phyloP scores from a whole-genome alignment of 2,329 filamentous ascomycete species.

The Cercospora sp. region DNA sequence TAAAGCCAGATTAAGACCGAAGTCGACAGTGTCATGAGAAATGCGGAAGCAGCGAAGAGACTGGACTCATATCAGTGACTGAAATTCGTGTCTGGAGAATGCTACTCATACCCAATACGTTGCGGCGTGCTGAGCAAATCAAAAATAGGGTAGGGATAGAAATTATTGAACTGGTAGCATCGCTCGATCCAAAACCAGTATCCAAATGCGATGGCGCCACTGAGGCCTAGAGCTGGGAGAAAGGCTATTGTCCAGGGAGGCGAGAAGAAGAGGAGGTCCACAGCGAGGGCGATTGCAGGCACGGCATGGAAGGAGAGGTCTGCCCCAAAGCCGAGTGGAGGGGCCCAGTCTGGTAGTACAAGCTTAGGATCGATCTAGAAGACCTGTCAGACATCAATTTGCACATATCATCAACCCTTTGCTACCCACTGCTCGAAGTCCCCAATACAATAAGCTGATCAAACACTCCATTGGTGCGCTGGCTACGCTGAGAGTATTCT shows the following conservation, averaged over 20 bases:
- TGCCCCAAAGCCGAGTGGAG: slow-evolving; percentile 48
- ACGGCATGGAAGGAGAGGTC: slow-evolving; percentile 68
- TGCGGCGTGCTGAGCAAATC: slow-evolving; percentile 65
- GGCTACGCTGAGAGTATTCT: slow-evolving; percentile 67
- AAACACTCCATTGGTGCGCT: slow-evolving; percentile 70
- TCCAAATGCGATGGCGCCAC: slow-evolving; percentile 59
- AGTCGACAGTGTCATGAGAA: slow-evolving; percentile 71
- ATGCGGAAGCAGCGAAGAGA: slow-evolving; percentile 48
- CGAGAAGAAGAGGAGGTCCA: slow-evolving; percentile 68
- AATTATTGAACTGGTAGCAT: slow-evolving; percentile 68
- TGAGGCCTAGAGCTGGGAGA: slow-evolving; percentile 60
- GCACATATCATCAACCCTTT: not conserved
- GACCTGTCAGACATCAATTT: not conserved
- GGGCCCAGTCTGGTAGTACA: slow-evolving; percentile 50
- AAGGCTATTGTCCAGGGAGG: slow-evolving; percentile 70
- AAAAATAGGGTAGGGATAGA: slow-evolving; percentile 86
- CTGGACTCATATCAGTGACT: slow-evolving; percentile 47
- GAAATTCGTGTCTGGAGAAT: not conserved
- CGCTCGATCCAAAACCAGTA: slow-evolving; percentile 80
- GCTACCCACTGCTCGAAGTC: slow-evolving; percentile 56
- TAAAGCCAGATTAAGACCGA: slow-evolving; percentile 69
- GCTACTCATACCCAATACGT: slow-evolving; percentile 52
- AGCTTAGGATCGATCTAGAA: slow-evolving; percentile 52
- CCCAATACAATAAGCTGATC: slow-evolving; percentile 73
- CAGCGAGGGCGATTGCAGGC: slow-evolving; percentile 63